These are phyloP conservation scores for Musa beccarii DNA, from an alignment of 176 grass and related monocot genomes.

Conservation along the genomic window DNA sequence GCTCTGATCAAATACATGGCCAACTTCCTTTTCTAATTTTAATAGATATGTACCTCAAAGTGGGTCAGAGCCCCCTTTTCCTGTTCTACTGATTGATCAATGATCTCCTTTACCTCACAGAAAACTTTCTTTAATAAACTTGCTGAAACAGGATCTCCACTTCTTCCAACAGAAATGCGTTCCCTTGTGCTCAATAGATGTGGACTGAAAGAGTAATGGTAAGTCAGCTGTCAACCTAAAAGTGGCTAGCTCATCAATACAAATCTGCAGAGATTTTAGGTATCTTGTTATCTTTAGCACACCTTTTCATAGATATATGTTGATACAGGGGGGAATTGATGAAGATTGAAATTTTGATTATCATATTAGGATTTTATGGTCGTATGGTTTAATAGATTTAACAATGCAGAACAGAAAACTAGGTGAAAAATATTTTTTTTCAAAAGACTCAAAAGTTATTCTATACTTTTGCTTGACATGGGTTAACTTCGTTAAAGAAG, in stretches of 20 bases:
- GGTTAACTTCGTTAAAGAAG: too few species aligned
- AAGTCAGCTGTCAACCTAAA: not conserved
- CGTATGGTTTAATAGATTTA: too few species aligned
- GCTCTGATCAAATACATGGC: not conserved
- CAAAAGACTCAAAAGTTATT: too few species aligned
- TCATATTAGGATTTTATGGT: too few species aligned
- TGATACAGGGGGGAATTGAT: not conserved
- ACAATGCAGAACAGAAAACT: too few species aligned
- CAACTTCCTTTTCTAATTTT: not conserved
- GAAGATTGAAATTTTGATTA: too few species aligned
- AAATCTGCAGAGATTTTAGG: not conserved
- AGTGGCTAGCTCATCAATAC: not conserved
- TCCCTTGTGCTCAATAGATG: conserved; percentile 76
- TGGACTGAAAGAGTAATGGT: conserved; percentile 38
- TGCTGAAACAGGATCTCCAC: conserved; percentile 57
- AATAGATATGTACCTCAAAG: conserved; percentile 58
- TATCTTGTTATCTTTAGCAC: not conserved
- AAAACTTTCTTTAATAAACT: conserved; percentile 44
- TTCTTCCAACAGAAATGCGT: conserved; percentile 66
- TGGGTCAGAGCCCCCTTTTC: conserved; percentile 77
- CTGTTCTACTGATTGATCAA: conserved; percentile 61
- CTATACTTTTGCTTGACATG: too few species aligned
- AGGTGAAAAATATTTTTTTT: too few species aligned
- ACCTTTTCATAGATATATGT: not conserved
- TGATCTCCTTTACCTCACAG: conserved; percentile 34